Conservation (phyloP, 345 rosid genomes). For the Gossypium anomalum region DNA sequence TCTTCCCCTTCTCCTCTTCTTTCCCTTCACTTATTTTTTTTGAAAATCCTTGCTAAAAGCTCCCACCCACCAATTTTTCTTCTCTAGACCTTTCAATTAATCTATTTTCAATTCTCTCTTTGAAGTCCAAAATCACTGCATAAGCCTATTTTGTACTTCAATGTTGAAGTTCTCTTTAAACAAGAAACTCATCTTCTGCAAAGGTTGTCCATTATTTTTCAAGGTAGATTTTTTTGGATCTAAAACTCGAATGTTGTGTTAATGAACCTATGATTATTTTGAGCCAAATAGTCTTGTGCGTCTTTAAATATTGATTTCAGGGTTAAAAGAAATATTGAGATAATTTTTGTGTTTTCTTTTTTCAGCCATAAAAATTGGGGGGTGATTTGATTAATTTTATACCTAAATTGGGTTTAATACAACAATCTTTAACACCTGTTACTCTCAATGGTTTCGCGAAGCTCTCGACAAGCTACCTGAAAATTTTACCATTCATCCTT, state of each 20-base stretch:
- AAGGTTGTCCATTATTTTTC: not conserved
- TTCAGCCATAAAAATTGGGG: too few relatives aligned
- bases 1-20: too few relatives aligned
- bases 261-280: not conserved
- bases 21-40: not conserved
- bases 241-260: not conserved
- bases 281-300: not conserved
- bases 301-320: not conserved
- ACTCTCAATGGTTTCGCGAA: too few relatives aligned
- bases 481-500: too few relatives aligned
- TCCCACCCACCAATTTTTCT: conserved; percentile 36
- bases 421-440: too few relatives aligned
- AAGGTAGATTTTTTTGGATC: not conserved
- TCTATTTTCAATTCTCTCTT: not conserved
- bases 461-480: too few relatives aligned
- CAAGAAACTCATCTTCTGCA: not conserved
- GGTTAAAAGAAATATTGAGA: not conserved
- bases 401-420: too few relatives aligned
- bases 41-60: conserved; percentile 21
- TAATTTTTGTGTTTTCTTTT: not conserved
- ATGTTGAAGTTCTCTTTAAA: not conserved
- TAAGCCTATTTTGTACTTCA: not conserved
- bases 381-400: not conserved
- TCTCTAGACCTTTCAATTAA: conserved; percentile 31
- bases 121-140: not conserved